Evolutionary conservation across 176 grass and related monocot species (phyloP), one percentile per base, ranked within the genome.

Genomic region (Rhynchospora tenuis): DNA sequence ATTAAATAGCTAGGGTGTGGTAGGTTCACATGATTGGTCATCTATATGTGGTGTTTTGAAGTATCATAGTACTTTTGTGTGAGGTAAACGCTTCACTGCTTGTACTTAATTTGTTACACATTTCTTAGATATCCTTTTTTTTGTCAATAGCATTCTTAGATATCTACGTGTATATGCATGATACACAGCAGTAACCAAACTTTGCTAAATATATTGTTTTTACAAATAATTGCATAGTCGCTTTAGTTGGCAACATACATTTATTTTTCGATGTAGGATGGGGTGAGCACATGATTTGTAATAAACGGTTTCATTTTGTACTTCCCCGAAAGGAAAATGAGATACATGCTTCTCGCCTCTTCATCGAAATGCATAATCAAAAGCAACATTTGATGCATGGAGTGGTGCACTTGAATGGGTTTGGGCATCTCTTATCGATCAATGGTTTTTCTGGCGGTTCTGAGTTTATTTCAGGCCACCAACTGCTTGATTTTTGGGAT

Each of bases 301-400:
- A 84, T 89, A 95, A 95, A 84, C 88, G 95, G 80, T 98, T 91
- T 68, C 95, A 98, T 90, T 95, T 98, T 70, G 83, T 98, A 68
- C 86, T 98, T 24, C 87, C 92, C 13, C 88, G 83, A 83, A 88
- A 89, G 85, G 90, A 97, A 45, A 38, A 78, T 7, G 42, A 71
- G 20, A 82, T 84, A 72, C 87, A 91, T 9, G 48, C 90, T 1
- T 87, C 92, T 17, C 81, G 77, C 9, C 81, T 93, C 9, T 63
- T 73, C 83, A 90, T 89, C 65, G 86, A 82, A 19, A 80, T 89
- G 58, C 46, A 83, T 76, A 46, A 76, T 65, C 70, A 86, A 26
- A 58, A 83, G 59, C 72, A 75, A 54, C 85, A 91, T 83, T 84
- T 98, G 82, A 84, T 98, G 69, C 95, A 95, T 70, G 92, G 92